phyloP scores from a whole-genome alignment of 2,329 filamentous ascomycete species.

The Paramyrothecium sp. region DNA sequence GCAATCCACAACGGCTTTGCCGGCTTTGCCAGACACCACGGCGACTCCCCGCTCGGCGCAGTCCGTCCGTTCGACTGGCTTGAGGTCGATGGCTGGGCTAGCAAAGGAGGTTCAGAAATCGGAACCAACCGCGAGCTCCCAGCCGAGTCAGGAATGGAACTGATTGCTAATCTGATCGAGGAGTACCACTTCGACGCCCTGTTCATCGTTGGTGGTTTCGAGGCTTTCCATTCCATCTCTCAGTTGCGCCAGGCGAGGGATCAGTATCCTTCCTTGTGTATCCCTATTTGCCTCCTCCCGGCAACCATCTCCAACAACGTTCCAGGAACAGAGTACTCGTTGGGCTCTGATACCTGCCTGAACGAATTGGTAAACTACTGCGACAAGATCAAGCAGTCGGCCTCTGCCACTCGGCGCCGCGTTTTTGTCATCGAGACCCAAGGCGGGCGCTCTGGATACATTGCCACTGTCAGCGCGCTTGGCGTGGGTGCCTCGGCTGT shows the following conservation, averaged over 20 bases:
- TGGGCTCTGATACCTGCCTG: conserved; percentile 93
- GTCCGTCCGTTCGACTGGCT: conserved; percentile 89
- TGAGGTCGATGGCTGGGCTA: conserved; percentile 93
- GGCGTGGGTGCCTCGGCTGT: conserved; percentile 90
- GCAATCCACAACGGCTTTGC: conserved; percentile 97
- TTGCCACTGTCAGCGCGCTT: conserved; percentile 86
- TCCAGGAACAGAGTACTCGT: conserved; percentile 93
- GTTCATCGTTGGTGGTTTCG: conserved; percentile 92
- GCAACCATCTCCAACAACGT: conserved; percentile 99
- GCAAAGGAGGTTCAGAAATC: conserved; percentile 95
- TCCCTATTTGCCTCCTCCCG: conserved; percentile 86
- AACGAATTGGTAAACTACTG: conserved; percentile 95
- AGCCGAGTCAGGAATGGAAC: conserved; percentile 77
- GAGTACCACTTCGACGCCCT: conserved; percentile 87
- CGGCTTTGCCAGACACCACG: conserved; percentile 87
- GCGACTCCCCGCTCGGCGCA: conserved; percentile 75
- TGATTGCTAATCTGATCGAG: conserved; percentile 79
- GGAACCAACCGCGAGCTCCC: conserved; percentile 95
- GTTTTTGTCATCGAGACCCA: conserved; percentile 99
- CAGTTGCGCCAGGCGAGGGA: conserved; percentile 80
- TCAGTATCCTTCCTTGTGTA: conserved; percentile 81
- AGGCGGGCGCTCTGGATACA: conserved; percentile 89
- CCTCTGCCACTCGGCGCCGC: conserved; percentile 85
- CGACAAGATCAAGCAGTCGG: conserved; percentile 96
- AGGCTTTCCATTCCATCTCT: conserved; percentile 89